phyloP scores from a whole-genome alignment of 1,284 basidiomycete genomes.

The Vanrija sp. region DNA sequence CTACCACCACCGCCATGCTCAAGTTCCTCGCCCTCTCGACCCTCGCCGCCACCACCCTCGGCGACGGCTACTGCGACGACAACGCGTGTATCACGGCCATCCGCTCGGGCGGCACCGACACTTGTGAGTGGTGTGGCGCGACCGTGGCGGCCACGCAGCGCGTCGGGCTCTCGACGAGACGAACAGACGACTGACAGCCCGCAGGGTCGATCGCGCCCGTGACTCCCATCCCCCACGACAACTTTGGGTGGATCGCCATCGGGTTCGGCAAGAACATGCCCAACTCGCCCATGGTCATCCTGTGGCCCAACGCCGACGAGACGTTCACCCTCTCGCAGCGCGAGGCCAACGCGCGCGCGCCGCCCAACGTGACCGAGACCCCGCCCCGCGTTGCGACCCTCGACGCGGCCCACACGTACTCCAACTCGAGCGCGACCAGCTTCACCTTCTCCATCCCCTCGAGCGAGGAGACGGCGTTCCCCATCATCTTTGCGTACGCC shows the following conservation, averaged over 20 bases:
- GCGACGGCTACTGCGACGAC: too few relatives aligned
- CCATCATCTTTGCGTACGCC: not conserved
- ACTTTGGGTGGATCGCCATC: constrained; percentile 13
- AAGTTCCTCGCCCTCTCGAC: too few relatives aligned
- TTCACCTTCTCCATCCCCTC: not conserved
- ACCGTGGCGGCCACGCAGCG: too few relatives aligned
- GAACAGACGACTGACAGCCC: too few relatives aligned
- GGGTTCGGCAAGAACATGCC: constrained; percentile 20
- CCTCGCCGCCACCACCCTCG: too few relatives aligned
- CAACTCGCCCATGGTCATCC: constrained; percentile 59
- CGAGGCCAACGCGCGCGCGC: constrained; percentile 36
- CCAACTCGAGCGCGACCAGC: not conserved
- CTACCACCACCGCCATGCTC: too few relatives aligned
- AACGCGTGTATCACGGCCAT: too few relatives aligned
- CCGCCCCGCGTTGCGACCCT: constrained; percentile 53
- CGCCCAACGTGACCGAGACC: constrained; percentile 52
- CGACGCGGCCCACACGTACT: constrained; percentile 3
- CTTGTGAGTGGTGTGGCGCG: too few relatives aligned
- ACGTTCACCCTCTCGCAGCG: constrained; percentile 61
- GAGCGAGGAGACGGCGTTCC: not conserved
- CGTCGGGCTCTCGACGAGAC: not conserved
- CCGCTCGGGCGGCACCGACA: too few relatives aligned
- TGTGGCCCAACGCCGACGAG: constrained; percentile 60
- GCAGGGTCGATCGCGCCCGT: not conserved
- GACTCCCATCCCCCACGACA: not conserved